Conservation (phyloP, 257 asterid species). For the Jasminum sambac region DNA sequence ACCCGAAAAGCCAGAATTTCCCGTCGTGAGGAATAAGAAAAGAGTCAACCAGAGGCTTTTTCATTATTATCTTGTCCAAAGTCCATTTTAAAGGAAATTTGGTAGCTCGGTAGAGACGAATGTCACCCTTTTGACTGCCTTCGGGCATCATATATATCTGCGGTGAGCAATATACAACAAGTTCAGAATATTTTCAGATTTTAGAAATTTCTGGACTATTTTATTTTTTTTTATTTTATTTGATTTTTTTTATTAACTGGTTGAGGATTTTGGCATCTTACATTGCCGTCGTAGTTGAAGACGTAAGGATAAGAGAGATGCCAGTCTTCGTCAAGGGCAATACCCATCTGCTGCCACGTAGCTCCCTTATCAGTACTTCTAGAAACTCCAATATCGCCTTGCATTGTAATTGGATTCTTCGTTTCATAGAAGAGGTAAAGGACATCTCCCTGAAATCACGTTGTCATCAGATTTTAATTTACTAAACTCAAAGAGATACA, state of each 20-base stretch:
- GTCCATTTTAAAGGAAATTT: constrained; percentile 85
- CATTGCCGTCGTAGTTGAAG: constrained; percentile 80
- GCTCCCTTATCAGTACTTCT: constrained; percentile 79
- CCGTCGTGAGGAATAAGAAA: constrained; percentile 67
- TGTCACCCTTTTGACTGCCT: constrained; percentile 82
- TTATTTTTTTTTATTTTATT: neutral
- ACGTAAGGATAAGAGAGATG: constrained; percentile 95
- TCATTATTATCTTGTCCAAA: constrained; percentile 58
- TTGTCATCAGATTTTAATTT: constrained; percentile 23
- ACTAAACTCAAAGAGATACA: constrained; percentile 8
- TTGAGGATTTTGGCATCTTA: constrained; percentile 39
- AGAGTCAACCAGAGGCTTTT: constrained; percentile 78
- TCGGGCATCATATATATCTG: constrained; percentile 99
- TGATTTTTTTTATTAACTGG: neutral
- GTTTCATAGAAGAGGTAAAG: constrained; percentile 81
- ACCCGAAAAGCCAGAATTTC: constrained; percentile 88
- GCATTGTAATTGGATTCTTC: constrained; percentile 81
- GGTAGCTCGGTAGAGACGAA: constrained; percentile 84
- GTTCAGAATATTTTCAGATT: neutral
- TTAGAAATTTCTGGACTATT: neutral
- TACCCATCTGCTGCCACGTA: constrained; percentile 90
- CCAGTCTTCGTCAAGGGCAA: constrained; percentile 92
- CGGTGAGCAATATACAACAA: neutral
- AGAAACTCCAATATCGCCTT: constrained; percentile 97
- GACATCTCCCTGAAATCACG: constrained; percentile 61